phyloP scores from a whole-genome alignment of 768 basidiomycete genomes.

The Suillus ampliporus region DNA sequence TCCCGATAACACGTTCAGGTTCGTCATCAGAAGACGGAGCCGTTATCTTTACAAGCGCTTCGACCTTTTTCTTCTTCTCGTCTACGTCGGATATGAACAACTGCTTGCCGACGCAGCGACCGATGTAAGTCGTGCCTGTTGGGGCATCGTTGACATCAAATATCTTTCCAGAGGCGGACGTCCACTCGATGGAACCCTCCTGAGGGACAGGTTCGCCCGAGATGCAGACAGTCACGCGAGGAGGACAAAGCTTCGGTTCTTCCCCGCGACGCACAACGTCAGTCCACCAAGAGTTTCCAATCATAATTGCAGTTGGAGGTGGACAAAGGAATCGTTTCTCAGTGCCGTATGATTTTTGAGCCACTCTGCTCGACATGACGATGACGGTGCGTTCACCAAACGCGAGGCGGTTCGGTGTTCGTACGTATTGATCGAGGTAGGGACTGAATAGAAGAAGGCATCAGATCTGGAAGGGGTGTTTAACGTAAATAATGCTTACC shows the following conservation, averaged over 20 bases:
- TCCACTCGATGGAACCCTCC: constrained; percentile 90
- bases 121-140: constrained; percentile 86
- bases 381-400: constrained; percentile 94
- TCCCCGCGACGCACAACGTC: constrained; percentile 77
- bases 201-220: constrained; percentile 88
- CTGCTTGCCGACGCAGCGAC: constrained; percentile 92
- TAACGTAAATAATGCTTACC: constrained; percentile 48
- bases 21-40: constrained; percentile 82
- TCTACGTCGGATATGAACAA: constrained; percentile 95
- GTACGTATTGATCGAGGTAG: constrained; percentile 84
- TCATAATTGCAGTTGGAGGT: constrained; percentile 92
- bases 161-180: constrained; percentile 79
- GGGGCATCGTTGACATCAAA: constrained; percentile 84
- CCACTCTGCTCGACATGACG: constrained; percentile 97
- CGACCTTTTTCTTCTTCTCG: constrained; percentile 94
- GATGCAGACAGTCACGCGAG: constrained; percentile 87
- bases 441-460: constrained; percentile 51
- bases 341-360: constrained; percentile 96
- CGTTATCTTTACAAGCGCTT: constrained; percentile 89
- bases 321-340: constrained; percentile 96
- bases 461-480: constrained; percentile 22
- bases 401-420: constrained; percentile 82
- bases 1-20: constrained; percentile 82
- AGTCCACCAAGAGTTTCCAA: constrained; percentile 95
- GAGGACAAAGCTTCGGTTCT: constrained; percentile 75